phyloP scores from a whole-genome alignment of 2,329 filamentous ascomycete genomes.

The Monosporascus sp. region DNA sequence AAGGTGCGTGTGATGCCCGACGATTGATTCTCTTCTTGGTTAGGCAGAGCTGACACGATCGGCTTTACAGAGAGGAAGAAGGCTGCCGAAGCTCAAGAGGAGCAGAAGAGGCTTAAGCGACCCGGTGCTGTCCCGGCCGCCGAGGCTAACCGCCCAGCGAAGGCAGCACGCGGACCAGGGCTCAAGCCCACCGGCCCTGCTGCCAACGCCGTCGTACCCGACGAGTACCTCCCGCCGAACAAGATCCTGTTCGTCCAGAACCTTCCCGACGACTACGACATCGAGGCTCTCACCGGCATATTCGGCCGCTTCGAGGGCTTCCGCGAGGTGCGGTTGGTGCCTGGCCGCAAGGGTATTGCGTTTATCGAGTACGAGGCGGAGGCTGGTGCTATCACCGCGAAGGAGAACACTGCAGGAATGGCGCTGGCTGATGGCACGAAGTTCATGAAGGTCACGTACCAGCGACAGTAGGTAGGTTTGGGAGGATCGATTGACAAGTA shows the following conservation, averaged over 20 bases:
- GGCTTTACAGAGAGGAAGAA: conserved; percentile 60
- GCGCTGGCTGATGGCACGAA: conserved; percentile 68
- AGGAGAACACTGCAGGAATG: conserved; percentile 88
- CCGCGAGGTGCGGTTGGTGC: conserved; percentile 84
- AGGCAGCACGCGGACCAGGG: conserved; percentile 65
- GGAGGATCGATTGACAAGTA: neutral
- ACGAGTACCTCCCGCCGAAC: conserved; percentile 96
- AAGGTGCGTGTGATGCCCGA: conserved; percentile 53
- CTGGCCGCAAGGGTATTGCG: conserved; percentile 79
- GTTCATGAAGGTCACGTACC: conserved; percentile 91
- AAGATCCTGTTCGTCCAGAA: conserved; percentile 95
- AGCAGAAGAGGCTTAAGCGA: conserved; percentile 71
- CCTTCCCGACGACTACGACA: conserved; percentile 78
- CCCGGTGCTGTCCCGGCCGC: conserved; percentile 40
- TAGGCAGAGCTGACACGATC: neutral
- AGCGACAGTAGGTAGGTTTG: conserved; percentile 61
- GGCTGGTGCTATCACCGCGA: conserved; percentile 82
- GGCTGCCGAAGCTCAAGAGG: conserved; percentile 73
- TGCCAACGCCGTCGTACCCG: conserved; percentile 72
- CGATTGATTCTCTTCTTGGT: conserved; percentile 4
- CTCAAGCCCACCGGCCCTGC: conserved; percentile 70
- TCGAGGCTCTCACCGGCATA: conserved; percentile 71
- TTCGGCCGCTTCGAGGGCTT: conserved; percentile 92
- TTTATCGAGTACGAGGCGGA: conserved; percentile 97
- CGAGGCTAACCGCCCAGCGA: conserved; percentile 54